Evolutionary conservation across 495 filamentous ascomycete genomes (phyloP), one percentile per base, ranked within the genome.

Genomic region (Neurospora sp.): DNA sequence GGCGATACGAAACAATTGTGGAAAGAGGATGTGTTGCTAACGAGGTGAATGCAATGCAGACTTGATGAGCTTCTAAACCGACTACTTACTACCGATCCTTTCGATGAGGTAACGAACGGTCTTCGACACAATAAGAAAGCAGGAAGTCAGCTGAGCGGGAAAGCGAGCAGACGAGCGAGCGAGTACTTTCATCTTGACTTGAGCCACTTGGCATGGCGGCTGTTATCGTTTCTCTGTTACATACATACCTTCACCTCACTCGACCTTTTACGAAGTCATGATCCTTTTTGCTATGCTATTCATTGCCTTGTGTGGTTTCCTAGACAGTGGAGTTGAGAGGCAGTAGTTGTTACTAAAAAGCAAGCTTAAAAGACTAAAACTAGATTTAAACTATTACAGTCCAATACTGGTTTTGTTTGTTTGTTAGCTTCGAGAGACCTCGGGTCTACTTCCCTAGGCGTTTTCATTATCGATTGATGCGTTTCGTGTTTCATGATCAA

Each of bases 11-110:
- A 27, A 27, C 27, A 27, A 2, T 27, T 27, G 27, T 27, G 27
- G 27, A 27, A 27, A 27, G 27, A 27, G 27, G 27, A 27, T 27
- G 27, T 27, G 27, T 12, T 71, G 70, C 80, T 83, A 75, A 83
- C 76, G 12, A 18, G 12, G 9, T 27, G 20, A n/a, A n/a, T 72
- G 72, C n/a, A 37, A n/a, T 54, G 66, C 71, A 91, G 89, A 92
- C 83, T 84, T 91, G 48, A 90, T 91, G 88, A 91, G 89, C 78
- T 91, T 89, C 75, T 92, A 84, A 73, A 4, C 59, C 7, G 23
- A 20, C 16, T 48, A n/a, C 20, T 4, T 1, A 27, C 27, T 27
- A 27, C 11, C 23, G 54, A 8, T 35, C 1, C 48, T 59, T 27
- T 66, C 7, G 54, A 35, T 18, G 20, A 54, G 10, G 1, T 23